These are phyloP conservation scores for Chlorophyllum brunneum DNA, from an alignment of 768 basidiomycete genomes.

Conservation along the genomic window DNA sequence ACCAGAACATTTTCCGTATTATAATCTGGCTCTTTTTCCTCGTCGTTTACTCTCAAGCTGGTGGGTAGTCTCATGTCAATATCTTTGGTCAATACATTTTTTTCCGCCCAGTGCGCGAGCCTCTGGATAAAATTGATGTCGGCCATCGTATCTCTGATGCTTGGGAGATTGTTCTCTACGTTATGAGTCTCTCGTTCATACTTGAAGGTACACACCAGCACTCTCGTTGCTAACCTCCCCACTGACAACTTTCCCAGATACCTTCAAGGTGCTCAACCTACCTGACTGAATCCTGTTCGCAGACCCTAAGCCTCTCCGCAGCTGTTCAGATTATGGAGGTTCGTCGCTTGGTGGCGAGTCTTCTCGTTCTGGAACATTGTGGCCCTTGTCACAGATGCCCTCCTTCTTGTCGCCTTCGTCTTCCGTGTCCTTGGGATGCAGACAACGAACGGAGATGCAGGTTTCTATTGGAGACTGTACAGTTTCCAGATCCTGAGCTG, in stretches of 20 bases:
- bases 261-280: conserved; percentile 43
- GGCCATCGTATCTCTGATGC: conserved; percentile 53
- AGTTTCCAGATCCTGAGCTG: conserved; percentile 91
- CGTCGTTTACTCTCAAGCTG: conserved; percentile 78
- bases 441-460: conserved; percentile 29
- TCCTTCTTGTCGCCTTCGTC: conserved; percentile 71
- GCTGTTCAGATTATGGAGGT: conserved; percentile 68
- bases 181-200: conserved; percentile 72
- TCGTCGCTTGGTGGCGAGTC: conserved; percentile 71
- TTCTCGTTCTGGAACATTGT: conserved; percentile 78
- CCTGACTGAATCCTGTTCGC: neutral
- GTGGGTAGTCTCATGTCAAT: conserved; percentile 31
- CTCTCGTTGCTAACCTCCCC: neutral
- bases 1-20: conserved; percentile 83
- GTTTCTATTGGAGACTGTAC: conserved; percentile 38
- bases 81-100: neutral
- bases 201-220: conserved; percentile 62
- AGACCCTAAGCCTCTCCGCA: conserved; percentile 22
- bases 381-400: conserved; percentile 65
- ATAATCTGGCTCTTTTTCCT: conserved; percentile 77
- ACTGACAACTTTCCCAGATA: conserved; percentile 30
- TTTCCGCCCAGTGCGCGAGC: conserved; percentile 58
- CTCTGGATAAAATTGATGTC: conserved; percentile 66
- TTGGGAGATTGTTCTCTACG: conserved; percentile 81
- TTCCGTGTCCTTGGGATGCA: conserved; percentile 63